Evolutionary conservation across 1,139 yeast genomes (phyloP).

Genomic region (Meyerozyma smithsonii): DNA sequence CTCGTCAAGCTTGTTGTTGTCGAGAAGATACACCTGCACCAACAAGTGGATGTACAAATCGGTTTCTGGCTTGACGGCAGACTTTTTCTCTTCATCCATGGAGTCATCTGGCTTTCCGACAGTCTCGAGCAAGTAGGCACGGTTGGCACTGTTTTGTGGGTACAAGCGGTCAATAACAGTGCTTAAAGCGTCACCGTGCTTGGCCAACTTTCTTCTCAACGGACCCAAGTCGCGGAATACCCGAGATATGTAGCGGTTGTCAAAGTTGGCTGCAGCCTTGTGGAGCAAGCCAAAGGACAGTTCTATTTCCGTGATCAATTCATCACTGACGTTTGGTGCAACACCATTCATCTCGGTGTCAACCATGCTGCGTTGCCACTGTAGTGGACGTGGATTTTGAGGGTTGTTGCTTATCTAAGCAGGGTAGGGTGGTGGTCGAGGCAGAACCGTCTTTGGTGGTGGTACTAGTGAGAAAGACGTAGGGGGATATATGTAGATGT

Average conservation of each 20-base stretch:
- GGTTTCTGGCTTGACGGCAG: conserved; percentile 56
- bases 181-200: conserved; percentile 44
- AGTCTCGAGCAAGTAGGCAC: conserved; percentile 39
- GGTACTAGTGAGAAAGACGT: too few species aligned
- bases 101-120: conserved; percentile 15
- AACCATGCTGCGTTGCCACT: conserved; percentile 4
- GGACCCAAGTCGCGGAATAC: conserved; percentile 80
- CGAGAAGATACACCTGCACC: conserved; percentile 72
- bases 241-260: conserved; percentile 81
- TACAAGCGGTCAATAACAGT: conserved; percentile 52
- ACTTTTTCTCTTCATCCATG: conserved; percentile 25
- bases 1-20: conserved; percentile 46
- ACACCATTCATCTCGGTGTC: conserved; percentile 15
- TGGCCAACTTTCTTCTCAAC: conserved; percentile 60
- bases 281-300: conserved; percentile 51
- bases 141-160: conserved; percentile 40
- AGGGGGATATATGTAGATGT: too few species aligned
- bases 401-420: background rate
- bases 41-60: conserved; percentile 78
- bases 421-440: too few species aligned
- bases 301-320: conserved; percentile 41
- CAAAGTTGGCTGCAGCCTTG: conserved; percentile 73
- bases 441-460: too few species aligned
- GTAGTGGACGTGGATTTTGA: background rate
- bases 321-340: conserved; percentile 3